These are phyloP conservation scores for Dioszegia aurantiaca DNA, from an alignment of 768 basidiomycete species.

Conservation along the genomic window DNA sequence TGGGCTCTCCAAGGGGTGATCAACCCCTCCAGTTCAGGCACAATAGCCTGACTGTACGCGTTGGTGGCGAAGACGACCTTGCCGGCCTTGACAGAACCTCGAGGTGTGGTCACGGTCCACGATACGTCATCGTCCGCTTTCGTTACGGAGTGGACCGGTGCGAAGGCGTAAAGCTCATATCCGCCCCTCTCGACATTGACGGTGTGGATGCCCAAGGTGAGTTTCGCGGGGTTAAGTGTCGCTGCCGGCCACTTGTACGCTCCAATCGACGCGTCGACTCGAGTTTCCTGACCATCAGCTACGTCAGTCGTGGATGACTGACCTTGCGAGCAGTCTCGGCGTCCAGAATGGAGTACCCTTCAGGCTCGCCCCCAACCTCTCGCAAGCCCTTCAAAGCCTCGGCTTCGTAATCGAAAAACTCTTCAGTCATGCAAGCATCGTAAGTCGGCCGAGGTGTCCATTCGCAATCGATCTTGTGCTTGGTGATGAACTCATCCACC, in stretches of 20 bases:
- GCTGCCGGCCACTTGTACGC: constrained; percentile 31
- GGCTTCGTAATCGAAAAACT: constrained; percentile 35
- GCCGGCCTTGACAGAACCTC: constrained; percentile 63
- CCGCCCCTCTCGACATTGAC: constrained; percentile 21
- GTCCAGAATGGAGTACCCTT: constrained; percentile 18
- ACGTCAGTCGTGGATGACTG: not conserved
- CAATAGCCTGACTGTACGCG: constrained; percentile 71
- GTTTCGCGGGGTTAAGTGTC: constrained; percentile 38
- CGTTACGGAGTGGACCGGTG: constrained; percentile 46
- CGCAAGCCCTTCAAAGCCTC: constrained; percentile 23
- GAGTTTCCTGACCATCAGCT: constrained; percentile 14
- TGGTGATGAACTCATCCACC: constrained; percentile 57
- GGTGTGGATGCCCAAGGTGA: constrained; percentile 26
- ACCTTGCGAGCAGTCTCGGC: constrained; percentile 12
- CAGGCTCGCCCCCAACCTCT: constrained; percentile 22
- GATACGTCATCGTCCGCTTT: constrained; percentile 28
- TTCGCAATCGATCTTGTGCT: constrained; percentile 43
- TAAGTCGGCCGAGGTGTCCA: constrained; percentile 41
- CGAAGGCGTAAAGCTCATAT: constrained; percentile 24
- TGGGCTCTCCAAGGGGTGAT: constrained; percentile 37
- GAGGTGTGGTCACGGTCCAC: constrained; percentile 64
- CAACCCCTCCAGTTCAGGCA: constrained; percentile 61
- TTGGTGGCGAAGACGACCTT: constrained; percentile 85
- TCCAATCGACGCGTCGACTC: constrained; percentile 18
- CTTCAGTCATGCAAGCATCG: constrained; percentile 38